phyloP scores from a whole-genome alignment of 345 rosid species.

The Diplotaxis tenuifolia region DNA sequence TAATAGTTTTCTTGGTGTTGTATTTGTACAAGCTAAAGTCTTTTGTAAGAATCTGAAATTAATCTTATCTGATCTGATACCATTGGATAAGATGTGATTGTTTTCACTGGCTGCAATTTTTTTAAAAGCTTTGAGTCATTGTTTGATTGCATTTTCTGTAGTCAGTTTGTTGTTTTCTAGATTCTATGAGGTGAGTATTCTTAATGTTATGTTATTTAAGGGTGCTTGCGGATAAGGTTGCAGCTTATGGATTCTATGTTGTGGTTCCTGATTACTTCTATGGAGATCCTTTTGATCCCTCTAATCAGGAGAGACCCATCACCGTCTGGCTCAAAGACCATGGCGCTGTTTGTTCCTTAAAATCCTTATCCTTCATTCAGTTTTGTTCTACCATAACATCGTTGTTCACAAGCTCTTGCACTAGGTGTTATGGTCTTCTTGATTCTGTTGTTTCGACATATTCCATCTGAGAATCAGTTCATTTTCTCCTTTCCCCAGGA shows the following conservation, averaged over 20 bases:
- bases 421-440: slow-evolving; percentile 10
- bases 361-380: background rate
- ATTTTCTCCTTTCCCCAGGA: slow-evolving; percentile 41
- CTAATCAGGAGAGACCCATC: slow-evolving; percentile 40
- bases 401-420: background rate
- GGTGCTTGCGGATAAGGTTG: slow-evolving; percentile 78
- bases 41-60: background rate
- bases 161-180: background rate
- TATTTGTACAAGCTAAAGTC: slow-evolving; percentile 3
- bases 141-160: slow-evolving; percentile 2
- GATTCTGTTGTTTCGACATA: background rate
- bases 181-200: background rate
- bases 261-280: slow-evolving; percentile 66
- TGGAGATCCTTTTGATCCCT: slow-evolving; percentile 51
- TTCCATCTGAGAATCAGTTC: slow-evolving; percentile 5
- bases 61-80: background rate
- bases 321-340: slow-evolving; percentile 60
- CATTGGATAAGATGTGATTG: background rate
- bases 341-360: slow-evolving; percentile 50
- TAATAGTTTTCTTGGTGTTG: background rate
- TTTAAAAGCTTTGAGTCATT: background rate
- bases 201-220: slow-evolving; percentile 26
- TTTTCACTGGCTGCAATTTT: background rate
- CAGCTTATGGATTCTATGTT: slow-evolving; percentile 68
- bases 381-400: background rate